These are phyloP conservation scores for Kernera saxatilis DNA, from an alignment of 345 rosid genomes.

Conservation along the genomic window DNA sequence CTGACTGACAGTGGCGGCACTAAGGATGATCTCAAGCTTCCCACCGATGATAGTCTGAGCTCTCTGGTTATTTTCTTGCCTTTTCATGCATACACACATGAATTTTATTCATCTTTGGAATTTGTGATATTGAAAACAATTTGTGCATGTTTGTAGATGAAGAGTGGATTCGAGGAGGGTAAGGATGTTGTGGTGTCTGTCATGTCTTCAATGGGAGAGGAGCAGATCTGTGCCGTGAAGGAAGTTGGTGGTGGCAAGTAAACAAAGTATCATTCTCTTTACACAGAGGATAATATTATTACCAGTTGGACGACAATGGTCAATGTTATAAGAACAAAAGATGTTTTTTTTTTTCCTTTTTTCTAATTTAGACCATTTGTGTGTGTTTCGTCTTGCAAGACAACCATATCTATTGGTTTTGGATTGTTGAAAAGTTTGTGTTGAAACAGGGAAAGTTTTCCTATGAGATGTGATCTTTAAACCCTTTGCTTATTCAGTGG, in stretches of 20 bases:
- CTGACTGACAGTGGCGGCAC: conserved; percentile 64
- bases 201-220: conserved; percentile 92
- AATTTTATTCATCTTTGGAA: background rate
- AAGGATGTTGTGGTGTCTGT: conserved; percentile 75
- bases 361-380: conserved; percentile 21
- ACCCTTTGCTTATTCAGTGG: background rate
- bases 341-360: conserved; percentile 6
- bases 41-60: conserved; percentile 62
- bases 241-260: conserved; percentile 63
- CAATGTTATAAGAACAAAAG: conserved; percentile 12
- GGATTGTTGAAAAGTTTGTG: conserved; percentile 27
- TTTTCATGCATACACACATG: background rate
- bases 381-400: conserved; percentile 23
- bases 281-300: conserved; percentile 8
- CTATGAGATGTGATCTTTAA: background rate
- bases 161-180: conserved; percentile 66
- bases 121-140: background rate
- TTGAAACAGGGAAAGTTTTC: conserved; percentile 9
- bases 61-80: conserved; percentile 39
- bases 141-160: conserved; percentile 41
- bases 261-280: conserved; percentile 17
- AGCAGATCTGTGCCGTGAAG: conserved; percentile 79
- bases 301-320: conserved; percentile 17
- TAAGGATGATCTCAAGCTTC: conserved; percentile 77
- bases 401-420: conserved; percentile 27